A percentile compares a stretch with the other conserved stretches of the same genome.
phyloP scores from a whole-genome alignment of 768 basidiomycete species.

The Cystobasidium onofrii region DNA sequence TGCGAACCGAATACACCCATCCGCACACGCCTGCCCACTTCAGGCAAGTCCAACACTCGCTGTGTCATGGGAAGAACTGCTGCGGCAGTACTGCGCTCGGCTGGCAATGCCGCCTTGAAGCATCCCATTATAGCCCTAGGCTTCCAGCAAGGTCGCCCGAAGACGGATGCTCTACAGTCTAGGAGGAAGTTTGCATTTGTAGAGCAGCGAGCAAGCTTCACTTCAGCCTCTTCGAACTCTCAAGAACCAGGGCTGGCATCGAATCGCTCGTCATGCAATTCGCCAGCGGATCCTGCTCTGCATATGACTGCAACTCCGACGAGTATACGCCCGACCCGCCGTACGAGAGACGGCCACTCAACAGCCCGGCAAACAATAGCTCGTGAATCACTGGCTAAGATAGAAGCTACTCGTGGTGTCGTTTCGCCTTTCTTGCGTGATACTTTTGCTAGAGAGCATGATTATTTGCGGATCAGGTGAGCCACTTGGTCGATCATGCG shows the following conservation, averaged over 20 bases:
- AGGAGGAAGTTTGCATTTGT: too few relatives aligned
- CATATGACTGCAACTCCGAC: neutral
- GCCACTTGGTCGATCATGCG: neutral
- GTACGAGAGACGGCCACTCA: neutral
- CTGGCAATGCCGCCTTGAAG: neutral
- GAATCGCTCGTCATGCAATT: neutral
- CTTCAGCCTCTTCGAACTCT: neutral
- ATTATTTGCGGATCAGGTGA: conserved; percentile 66
- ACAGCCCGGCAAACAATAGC: neutral
- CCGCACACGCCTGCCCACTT: neutral
- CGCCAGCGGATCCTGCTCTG: neutral
- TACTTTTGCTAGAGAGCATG: conserved; percentile 50
- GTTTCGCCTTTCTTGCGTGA: conserved; percentile 38
- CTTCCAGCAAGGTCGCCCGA: too few relatives aligned
- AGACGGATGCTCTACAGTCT: too few relatives aligned
- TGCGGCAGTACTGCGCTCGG: neutral
- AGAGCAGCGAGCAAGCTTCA: neutral
- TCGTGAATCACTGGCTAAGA: conserved; percentile 4
- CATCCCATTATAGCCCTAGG: too few relatives aligned
- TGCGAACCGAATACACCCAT: neutral
- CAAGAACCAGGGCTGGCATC: neutral
- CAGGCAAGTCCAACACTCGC: neutral
- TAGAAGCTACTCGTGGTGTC: conserved; percentile 28
- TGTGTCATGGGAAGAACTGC: neutral
- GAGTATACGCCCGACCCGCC: neutral